A percentile compares a stretch with the other conserved stretches of the same genome.
phyloP scores from a whole-genome alignment of 106 monocot species.

The Dendrobium chrysotoxum region DNA sequence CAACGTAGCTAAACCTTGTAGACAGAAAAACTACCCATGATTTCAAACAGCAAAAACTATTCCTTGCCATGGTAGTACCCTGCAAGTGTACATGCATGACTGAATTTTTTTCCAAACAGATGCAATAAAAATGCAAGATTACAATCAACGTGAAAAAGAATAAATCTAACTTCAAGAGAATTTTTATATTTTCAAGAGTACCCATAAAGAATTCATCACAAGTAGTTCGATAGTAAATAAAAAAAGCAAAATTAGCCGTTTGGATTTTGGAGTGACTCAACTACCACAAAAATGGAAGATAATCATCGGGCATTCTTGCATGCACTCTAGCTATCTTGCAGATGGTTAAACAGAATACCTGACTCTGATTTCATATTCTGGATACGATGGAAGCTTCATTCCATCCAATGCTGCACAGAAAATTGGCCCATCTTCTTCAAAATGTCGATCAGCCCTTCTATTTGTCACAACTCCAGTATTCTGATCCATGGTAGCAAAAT shows the following conservation, averaged over 20 bases:
- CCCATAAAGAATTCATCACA: not conserved
- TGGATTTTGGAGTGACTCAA: not conserved
- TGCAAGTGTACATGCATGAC: not conserved
- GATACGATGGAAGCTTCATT: constrained; percentile 91
- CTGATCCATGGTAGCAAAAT: constrained; percentile 90
- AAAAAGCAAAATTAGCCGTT: not conserved
- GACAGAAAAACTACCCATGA: not conserved
- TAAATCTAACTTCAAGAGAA: not conserved
- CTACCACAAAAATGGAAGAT: not conserved
- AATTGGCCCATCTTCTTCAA: constrained; percentile 96
- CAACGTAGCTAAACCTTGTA: not conserved
- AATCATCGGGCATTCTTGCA: not conserved
- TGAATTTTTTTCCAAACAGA: not conserved
- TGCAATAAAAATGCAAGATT: not conserved
- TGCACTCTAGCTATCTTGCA: not conserved
- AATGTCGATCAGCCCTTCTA: constrained; percentile 93
- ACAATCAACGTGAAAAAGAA: not conserved
- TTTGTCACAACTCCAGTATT: constrained; percentile 71
- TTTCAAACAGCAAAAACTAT: not conserved
- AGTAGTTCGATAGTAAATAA: not conserved
- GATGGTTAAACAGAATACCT: constrained; percentile 31
- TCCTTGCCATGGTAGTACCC: not conserved
- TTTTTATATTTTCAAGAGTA: not conserved
- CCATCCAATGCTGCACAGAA: constrained; percentile 88
- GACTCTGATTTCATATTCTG: constrained; percentile 91